Percentiles rank a stretch among this genome's conserved stretches.
Evolutionary conservation across 1,139 yeast species (phyloP).

Genomic region (Saccharomyces hybrid): DNA sequence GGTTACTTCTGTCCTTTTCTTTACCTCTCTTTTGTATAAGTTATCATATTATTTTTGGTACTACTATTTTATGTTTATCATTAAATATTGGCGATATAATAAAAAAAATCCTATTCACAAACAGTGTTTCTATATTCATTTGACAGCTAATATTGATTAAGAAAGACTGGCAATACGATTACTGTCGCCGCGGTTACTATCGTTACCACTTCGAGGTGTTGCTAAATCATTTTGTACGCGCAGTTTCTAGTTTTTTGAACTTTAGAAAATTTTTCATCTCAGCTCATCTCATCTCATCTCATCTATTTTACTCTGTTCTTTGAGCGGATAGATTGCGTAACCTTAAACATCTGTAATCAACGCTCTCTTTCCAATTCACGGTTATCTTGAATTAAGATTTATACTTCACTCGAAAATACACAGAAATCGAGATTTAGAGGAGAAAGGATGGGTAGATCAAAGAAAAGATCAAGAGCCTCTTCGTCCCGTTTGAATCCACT

Average conservation of each 20-base stretch:
- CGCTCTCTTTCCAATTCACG: not conserved
- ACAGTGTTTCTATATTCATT: not conserved
- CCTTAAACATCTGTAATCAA: not conserved
- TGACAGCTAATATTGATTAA: not conserved
- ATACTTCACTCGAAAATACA: not conserved
- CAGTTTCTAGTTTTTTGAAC: not conserved
- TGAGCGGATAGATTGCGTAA: not conserved
- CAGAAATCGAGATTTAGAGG: not conserved
- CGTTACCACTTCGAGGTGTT: no score
- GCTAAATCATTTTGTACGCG: not conserved
- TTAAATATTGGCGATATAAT: not conserved
- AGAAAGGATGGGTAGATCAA: conserved; percentile 60
- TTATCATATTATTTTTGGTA: not conserved
- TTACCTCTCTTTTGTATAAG: not conserved
- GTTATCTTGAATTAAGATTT: not conserved
- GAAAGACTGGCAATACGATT: no score
- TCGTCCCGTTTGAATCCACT: conserved; percentile 48
- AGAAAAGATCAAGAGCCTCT: conserved; percentile 59
- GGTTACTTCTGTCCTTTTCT: conserved; percentile 1
- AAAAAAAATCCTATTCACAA: not conserved
- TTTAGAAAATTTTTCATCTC: conserved; percentile 6
- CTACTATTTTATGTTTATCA: not conserved
- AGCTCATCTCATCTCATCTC: conserved; percentile 13
- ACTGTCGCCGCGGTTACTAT: no score
- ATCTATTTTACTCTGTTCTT: not conserved